A percentile compares a stretch with the other conserved stretches of the same genome.
Conservation (phyloP, 225 moss, liverwort and hornwort genomes). For the Polytrichum formosum region DNA sequence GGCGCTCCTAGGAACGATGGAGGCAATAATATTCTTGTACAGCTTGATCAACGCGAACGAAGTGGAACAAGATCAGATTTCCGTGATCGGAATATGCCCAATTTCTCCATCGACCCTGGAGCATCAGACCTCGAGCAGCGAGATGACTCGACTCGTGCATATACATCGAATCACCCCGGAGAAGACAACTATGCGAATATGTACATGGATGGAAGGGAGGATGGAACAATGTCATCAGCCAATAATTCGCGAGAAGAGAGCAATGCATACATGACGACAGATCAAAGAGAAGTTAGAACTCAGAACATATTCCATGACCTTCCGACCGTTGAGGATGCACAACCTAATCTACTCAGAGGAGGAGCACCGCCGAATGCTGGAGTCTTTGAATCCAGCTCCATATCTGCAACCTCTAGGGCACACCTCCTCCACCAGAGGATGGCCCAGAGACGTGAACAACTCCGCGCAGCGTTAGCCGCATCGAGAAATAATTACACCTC, state of each 20-base stretch:
- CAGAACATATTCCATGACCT: neutral
- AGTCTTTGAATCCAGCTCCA: neutral
- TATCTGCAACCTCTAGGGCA: neutral
- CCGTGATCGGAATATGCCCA: neutral
- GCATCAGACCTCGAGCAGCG: neutral
- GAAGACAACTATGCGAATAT: neutral
- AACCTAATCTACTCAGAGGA: slow-evolving; percentile 5
- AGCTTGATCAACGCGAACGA: slow-evolving; percentile 32
- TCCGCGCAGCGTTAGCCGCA: slow-evolving; percentile 31
- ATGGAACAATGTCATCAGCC: neutral
- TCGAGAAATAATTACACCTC: slow-evolving; percentile 11
- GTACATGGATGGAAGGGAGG: slow-evolving; percentile 2
- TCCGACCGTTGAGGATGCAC: slow-evolving; percentile 2
- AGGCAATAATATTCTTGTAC: slow-evolving; percentile 15
- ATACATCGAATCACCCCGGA: neutral
- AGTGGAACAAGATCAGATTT: slow-evolving; percentile 1
- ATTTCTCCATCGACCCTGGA: neutral
- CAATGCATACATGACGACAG: neutral
- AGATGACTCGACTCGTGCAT: neutral
- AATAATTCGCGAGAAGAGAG: neutral
- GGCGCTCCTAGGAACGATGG: neutral
- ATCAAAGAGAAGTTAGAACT: neutral
- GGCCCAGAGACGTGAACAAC: slow-evolving; percentile 38
- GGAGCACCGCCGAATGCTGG: neutral
- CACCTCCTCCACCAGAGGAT: slow-evolving; percentile 2